Conservation (phyloP, 495 filamentous ascomycete species). For the Tuber aestivum region DNA sequence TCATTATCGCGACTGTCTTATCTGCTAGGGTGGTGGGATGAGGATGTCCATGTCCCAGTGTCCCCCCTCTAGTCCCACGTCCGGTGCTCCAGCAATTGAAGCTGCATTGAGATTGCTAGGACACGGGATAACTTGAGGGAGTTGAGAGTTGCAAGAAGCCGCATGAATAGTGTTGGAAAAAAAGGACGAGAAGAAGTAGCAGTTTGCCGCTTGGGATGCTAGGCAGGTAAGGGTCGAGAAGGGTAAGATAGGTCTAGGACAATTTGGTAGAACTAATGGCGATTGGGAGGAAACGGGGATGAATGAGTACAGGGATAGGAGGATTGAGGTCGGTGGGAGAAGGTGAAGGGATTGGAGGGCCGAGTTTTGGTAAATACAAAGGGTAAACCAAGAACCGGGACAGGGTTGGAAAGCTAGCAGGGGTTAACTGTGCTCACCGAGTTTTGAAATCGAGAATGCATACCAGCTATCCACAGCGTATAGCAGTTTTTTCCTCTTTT, state of each 20-base stretch:
- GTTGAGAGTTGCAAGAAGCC: conserved; percentile 21
- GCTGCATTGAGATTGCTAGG: conserved; percentile 33
- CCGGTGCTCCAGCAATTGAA: conserved; percentile 28
- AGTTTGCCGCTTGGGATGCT: conserved; percentile 21
- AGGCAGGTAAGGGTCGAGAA: conserved; percentile 20
- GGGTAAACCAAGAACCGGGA: conserved; percentile 42
- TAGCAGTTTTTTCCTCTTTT: conserved; percentile 21
- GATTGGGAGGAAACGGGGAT: conserved; percentile 35
- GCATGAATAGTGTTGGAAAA: conserved; percentile 29
- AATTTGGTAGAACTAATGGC: conserved; percentile 22
- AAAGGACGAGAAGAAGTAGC: conserved; percentile 36
- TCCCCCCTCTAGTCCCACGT: conserved; percentile 16
- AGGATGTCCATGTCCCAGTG: conserved; percentile 18
- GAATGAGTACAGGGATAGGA: conserved; percentile 33
- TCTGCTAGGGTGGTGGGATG: conserved; percentile 9
- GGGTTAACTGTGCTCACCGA: conserved; percentile 11
- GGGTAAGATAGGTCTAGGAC: conserved; percentile 24
- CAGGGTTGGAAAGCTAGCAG: conserved; percentile 26
- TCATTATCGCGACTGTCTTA: conserved; percentile 32
- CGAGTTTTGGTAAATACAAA: conserved; percentile 38
- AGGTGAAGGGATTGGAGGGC: conserved; percentile 38
- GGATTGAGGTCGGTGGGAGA: conserved; percentile 28
- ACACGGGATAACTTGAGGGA: conserved; percentile 32
- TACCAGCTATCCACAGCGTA: conserved; percentile 25
- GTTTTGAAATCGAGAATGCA: not conserved